Base-by-base conservation (phyloP, 192 early-diverging fungal genomes). In the Backusella morwellensis region DNA sequence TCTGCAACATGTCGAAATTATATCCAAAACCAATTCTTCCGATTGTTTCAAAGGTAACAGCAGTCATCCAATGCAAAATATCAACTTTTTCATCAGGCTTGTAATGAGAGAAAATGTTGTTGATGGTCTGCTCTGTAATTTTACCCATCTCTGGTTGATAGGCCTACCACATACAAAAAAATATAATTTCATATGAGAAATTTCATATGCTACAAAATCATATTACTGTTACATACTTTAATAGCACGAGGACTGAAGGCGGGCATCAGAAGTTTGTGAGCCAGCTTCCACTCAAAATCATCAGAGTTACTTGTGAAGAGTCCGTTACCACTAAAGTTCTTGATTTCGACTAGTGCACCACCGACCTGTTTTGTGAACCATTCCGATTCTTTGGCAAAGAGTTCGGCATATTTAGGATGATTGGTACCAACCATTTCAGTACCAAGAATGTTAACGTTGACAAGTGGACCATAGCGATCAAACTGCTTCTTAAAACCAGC, bases 211-310 rank as follows among this genome's bases (percentile, higher is more conserved):
- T 11, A 40, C 9, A 40, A 40, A 40, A 11, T 3, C 38, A 40
- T 40, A 40, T 40, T 40, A 40, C 3, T 38, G 29, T 68, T 32
- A n/a, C 21, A 52, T 66, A 80, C 82, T 63, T 83, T 83, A n/a
- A 80, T 75, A 23, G 82, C 82, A 63, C 82, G 70, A 29, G 82
- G 73, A 50, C 72, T 75, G 69, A 91, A 91, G 6, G 87, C 86
- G 4, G 90, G 90, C 80, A 91, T 89, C 4, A 91, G 69, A 29
- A 91, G 70, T 72, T 86, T 86, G 75, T 91, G 90, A 8, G 84
- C 88, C 6, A 89, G 78, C 35, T 79, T 75, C 90, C 90, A 91
- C 32, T 88, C 81, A 17, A 81, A 77, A 44, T 84, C 85, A 38
- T 84, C 79, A 63, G 80, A 81, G 26, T 87, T 74, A 12, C 81